phyloP scores from a whole-genome alignment of 2,329 filamentous ascomycete species.

The Sporothrix curviconia region DNA sequence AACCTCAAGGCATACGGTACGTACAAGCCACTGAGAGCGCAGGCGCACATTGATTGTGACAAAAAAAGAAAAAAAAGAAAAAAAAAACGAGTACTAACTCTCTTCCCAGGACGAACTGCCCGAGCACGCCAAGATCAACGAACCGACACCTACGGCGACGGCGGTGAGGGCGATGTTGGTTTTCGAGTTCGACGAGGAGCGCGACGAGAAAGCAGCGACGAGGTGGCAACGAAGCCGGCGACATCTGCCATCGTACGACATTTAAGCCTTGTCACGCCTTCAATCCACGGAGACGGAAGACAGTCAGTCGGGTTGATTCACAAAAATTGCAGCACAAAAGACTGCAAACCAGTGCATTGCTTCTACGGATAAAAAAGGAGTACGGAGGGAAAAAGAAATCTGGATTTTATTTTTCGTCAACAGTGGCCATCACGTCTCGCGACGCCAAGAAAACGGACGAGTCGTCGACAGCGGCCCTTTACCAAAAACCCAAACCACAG shows the following conservation, averaged over 20 bases:
- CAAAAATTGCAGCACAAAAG: not conserved
- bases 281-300: not conserved
- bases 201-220: conserved; percentile 54
- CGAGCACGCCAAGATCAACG: conserved; percentile 99
- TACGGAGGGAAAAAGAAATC: not conserved
- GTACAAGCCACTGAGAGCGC: not conserved
- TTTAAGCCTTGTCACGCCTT: conserved; percentile 47
- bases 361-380: not conserved
- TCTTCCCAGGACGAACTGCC: conserved; percentile 69
- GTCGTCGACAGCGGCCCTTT: conserved; percentile 1
- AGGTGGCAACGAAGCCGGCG: conserved; percentile 46
- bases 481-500: not conserved
- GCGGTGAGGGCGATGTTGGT: conserved; percentile 90
- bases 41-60: too few species aligned
- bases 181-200: conserved; percentile 98
- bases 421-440: not conserved
- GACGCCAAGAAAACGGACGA: not conserved
- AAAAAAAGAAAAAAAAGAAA: too few species aligned
- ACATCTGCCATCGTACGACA: conserved; percentile 90
- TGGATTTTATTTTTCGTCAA: not conserved
- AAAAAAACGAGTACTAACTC: too few species aligned
- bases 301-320: conserved; percentile 5
- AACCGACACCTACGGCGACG: conserved; percentile 91
- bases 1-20: conserved; percentile 76
- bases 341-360: conserved; percentile 1